Evolutionary conservation across 768 basidiomycete genomes (phyloP).

Genomic region (Leccinellum rugosiceps): DNA sequence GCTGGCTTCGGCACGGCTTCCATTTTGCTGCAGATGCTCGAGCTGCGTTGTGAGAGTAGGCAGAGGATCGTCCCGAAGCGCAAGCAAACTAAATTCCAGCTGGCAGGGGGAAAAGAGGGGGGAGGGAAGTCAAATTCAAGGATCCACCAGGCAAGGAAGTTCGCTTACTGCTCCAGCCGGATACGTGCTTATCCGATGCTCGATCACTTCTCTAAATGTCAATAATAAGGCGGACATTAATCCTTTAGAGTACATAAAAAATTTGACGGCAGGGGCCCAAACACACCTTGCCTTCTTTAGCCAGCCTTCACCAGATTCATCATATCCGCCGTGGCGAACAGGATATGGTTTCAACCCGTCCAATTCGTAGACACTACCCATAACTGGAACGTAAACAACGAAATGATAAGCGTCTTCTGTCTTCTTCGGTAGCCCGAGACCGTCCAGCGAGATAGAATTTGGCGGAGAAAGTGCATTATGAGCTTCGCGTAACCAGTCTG

Average conservation of each 20-base stretch:
- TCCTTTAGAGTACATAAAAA: constrained; percentile 6
- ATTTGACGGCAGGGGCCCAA: background rate
- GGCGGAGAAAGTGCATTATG: constrained; percentile 95
- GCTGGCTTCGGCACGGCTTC: constrained; percentile 42
- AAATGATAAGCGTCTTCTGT: constrained; percentile 94
- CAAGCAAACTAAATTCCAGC: constrained; percentile 92
- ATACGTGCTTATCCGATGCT: constrained; percentile 86
- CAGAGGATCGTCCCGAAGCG: constrained; percentile 78
- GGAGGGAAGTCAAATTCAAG: constrained; percentile 1
- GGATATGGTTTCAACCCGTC: constrained; percentile 84
- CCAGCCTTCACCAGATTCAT: constrained; percentile 78
- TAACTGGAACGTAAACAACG: constrained; percentile 84
- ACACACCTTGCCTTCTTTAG: constrained; percentile 68
- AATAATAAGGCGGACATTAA: constrained; percentile 16
- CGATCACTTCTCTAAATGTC: constrained; percentile 70
- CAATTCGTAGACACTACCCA: constrained; percentile 86
- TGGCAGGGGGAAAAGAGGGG: constrained; percentile 27
- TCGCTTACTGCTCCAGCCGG: constrained; percentile 76
- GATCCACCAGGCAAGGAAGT: constrained; percentile 13
- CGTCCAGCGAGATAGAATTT: constrained; percentile 82
- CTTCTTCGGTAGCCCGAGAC: constrained; percentile 65
- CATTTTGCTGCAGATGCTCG: constrained; percentile 41
- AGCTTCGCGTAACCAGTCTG: constrained; percentile 76
- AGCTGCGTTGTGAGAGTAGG: constrained; percentile 64
- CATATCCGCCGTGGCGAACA: constrained; percentile 74